Conservation (phyloP, 1,284 basidiomycete species). For the Termitomyces sp. region DNA sequence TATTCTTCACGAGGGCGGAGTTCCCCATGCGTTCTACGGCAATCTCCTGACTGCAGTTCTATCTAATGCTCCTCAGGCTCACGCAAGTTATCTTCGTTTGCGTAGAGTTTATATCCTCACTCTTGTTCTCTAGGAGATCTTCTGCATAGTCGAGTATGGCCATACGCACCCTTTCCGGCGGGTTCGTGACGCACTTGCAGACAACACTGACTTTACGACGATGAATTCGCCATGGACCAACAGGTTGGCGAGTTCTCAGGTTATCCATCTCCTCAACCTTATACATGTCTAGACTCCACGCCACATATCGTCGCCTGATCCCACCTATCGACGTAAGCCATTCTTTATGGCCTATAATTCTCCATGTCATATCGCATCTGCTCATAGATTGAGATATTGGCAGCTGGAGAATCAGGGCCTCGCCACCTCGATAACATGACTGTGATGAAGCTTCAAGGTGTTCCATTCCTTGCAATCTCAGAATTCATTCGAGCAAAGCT, state of each 20-base stretch:
- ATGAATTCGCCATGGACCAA: conserved; percentile 49
- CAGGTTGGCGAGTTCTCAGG: conserved; percentile 27
- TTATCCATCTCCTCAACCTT: conserved; percentile 5
- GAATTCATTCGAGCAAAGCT: conserved; percentile 78
- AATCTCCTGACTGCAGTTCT: conserved; percentile 56
- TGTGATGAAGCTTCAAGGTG: conserved; percentile 56
- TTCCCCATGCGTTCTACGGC: conserved; percentile 69
- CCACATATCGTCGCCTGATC: conserved; percentile 47
- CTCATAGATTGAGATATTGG: conserved; percentile 70
- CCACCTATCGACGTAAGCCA: conserved; percentile 33
- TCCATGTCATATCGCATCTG: conserved; percentile 6
- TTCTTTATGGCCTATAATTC: conserved; percentile 2
- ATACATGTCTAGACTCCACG: conserved; percentile 39
- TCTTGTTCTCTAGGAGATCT: conserved; percentile 36
- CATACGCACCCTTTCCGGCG: conserved; percentile 47
- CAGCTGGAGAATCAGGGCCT: conserved; percentile 74
- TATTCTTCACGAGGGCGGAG: conserved; percentile 41
- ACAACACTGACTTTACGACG: conserved; percentile 38
- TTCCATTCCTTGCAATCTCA: conserved; percentile 73
- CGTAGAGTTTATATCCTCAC: conserved; percentile 9
- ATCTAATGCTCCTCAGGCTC: conserved; percentile 46
- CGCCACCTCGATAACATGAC: conserved; percentile 62
- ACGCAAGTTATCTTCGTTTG: conserved; percentile 36
- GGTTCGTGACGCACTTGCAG: conserved; percentile 45
- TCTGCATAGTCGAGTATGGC: conserved; percentile 49